A percentile compares a stretch with the other conserved stretches of the same genome.
These are phyloP conservation scores for Hirsutella rhossiliensis DNA, from an alignment of 2,329 filamentous ascomycete genomes.

Conservation along the genomic window DNA sequence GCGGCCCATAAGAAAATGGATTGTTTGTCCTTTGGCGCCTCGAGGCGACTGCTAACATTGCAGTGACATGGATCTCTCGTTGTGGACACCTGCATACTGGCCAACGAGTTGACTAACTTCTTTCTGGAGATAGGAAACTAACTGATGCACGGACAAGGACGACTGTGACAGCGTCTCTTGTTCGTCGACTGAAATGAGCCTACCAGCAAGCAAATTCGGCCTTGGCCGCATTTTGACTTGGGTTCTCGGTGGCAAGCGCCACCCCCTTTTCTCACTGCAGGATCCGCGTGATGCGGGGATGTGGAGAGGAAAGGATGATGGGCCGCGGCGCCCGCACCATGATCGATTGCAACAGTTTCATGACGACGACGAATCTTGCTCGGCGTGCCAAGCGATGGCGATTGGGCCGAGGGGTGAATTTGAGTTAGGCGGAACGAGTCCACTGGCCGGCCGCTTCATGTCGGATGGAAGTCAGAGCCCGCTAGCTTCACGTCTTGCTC, in stretches of 20 bases:
- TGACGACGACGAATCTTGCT: not conserved
- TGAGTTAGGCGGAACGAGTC: not conserved
- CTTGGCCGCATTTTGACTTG: not conserved
- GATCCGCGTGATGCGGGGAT: conserved; percentile 31
- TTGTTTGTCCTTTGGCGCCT: not conserved
- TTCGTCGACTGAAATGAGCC: too few species aligned
- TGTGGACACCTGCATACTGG: not conserved
- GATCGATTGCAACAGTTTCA: not conserved
- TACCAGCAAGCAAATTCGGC: not conserved
- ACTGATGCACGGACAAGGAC: not conserved
- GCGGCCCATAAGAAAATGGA: not conserved
- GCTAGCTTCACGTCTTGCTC: not conserved
- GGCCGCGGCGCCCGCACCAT: not conserved
- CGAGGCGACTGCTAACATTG: not conserved
- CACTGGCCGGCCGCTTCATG: not conserved
- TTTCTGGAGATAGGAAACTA: too few species aligned
- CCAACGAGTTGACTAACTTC: too few species aligned
- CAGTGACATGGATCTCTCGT: conserved; percentile 14
- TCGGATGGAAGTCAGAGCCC: not conserved
- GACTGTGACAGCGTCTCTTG: not conserved
- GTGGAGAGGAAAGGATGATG: conserved; percentile 31
- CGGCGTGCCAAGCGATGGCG: not conserved
- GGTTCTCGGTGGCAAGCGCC: conserved; percentile 6
- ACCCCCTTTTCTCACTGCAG: conserved; percentile 40
- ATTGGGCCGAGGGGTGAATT: not conserved